Base-by-base conservation (phyloP, 192 early-diverging fungal genomes). In the Podila clonocystis region DNA sequence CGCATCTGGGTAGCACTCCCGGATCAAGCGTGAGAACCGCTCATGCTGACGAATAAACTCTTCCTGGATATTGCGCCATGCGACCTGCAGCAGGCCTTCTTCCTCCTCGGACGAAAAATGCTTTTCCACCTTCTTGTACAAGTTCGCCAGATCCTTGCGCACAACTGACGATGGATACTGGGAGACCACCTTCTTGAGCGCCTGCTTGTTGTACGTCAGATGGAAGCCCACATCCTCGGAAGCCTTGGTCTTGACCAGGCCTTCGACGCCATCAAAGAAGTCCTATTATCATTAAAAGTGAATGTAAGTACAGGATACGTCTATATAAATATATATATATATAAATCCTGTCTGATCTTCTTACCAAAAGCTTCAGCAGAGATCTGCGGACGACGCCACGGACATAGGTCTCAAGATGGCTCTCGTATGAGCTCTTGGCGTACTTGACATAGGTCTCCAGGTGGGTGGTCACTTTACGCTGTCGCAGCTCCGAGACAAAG, bases 231-330 rank as follows among this genome's bases (percentile, higher is more conserved):
- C 90, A 83, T 96, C 94, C 50, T 94, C 93, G 28, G 91, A 82
- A 8, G 92, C 91, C 45, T 82, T 89, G 65, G 84, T 89, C 77
- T 92, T 94, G 45, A 97, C 82, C 50, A 97, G 84, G 24, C 85
- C 90, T 45, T 99, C 98, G 17, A 99, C 93, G 4, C 95, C 95
- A 63, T 98, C 97, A 74, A 99, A 99, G 82, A 99, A 99, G 83
- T 95, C 97, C 92, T 94, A 80, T 9, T 63, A 28, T 48, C 22
- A 52, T 28, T 28, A 26, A 24, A 36, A 36, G 7, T 36, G n/a
- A n/a, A 11, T 36, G 34, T 36, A 52, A 33, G 13, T 57, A 34
- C 6, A 62, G n/a, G 29, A 30, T 6, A 19, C 9, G 9, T n/a
- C 41, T 64, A 58, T 41, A 33, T 57, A 45, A 0, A 24, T 22